These are phyloP conservation scores for Saussurea involucrata DNA, from an alignment of 129 eudicot genomes.

Conservation along the genomic window DNA sequence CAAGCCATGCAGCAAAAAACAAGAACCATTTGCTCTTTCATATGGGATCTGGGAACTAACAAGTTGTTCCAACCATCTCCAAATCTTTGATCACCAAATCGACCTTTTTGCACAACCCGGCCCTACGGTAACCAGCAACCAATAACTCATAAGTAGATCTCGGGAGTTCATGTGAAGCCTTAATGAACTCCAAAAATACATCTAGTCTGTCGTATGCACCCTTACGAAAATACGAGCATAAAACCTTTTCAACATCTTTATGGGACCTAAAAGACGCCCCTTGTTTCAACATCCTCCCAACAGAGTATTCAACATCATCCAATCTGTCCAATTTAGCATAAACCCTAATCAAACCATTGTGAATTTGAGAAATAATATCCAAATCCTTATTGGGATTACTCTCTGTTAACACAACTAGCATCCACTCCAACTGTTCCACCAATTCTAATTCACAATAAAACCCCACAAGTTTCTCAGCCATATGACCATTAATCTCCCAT, in stretches of 20 bases:
- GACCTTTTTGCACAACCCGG: conserved; percentile 35
- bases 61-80: conserved; percentile 20
- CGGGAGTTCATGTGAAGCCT: conserved; percentile 32
- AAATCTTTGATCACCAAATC: conserved; percentile 44
- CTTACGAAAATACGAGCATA: conserved; percentile 46
- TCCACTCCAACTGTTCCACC: conserved; percentile 50
- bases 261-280: conserved; percentile 41
- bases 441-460: conserved; percentile 36
- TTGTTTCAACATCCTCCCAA: conserved; percentile 62
- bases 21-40: not conserved
- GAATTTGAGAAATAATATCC: conserved; percentile 29
- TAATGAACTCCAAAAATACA: conserved; percentile 47
- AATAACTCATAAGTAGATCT: conserved; percentile 56
- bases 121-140: conserved; percentile 50
- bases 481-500: conserved; percentile 23
- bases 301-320: conserved; percentile 61
- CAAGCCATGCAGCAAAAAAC: not conserved
- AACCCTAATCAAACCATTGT: conserved; percentile 41
- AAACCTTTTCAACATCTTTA: conserved; percentile 46
- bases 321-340: conserved; percentile 46
- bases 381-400: conserved; percentile 18
- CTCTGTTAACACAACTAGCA: conserved; percentile 26
- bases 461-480: conserved; percentile 33
- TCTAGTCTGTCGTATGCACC: conserved; percentile 51
- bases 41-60: not conserved